These are phyloP conservation scores for Fusarium redolens DNA, from an alignment of 2,329 filamentous ascomycete species.

Conservation along the genomic window DNA sequence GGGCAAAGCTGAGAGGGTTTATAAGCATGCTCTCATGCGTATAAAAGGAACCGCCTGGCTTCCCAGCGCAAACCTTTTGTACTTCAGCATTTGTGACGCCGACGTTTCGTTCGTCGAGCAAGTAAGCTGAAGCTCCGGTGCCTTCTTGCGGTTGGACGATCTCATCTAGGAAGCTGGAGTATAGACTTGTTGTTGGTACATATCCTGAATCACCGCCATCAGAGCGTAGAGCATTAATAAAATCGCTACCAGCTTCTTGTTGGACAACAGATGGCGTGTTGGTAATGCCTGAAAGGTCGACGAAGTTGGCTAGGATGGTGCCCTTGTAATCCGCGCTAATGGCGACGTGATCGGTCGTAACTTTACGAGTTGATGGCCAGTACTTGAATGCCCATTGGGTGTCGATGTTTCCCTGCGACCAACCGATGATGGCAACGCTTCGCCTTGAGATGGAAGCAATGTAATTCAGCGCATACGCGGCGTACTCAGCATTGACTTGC, in stretches of 20 bases:
- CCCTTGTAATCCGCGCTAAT: constrained; percentile 20
- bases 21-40: constrained; percentile 11
- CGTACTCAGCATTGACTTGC: constrained; percentile 8
- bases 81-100: constrained; percentile 8
- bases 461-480: constrained; percentile 11
- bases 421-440: background rate
- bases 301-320: background rate
- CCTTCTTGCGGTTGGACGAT: constrained; percentile 10
- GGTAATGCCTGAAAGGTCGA: background rate
- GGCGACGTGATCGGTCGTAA: constrained; percentile 3
- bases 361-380: constrained; percentile 12
- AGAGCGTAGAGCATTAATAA: constrained; percentile 4
- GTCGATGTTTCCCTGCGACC: constrained; percentile 15
- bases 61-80: background rate
- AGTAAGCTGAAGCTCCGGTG: background rate
- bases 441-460: background rate
- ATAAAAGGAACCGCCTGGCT: constrained; percentile 8
- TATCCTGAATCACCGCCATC: constrained; percentile 2
- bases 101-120: background rate
- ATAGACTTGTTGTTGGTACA: constrained; percentile 7
- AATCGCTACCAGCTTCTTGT: constrained; percentile 6
- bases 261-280: constrained; percentile 7
- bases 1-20: constrained; percentile 3
- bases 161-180: constrained; percentile 13
- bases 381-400: constrained; percentile 23